Percentiles rank a stretch among this genome's conserved stretches.
Evolutionary conservation across 768 basidiomycete species (phyloP).

Genomic region (Boletellus ananas): DNA sequence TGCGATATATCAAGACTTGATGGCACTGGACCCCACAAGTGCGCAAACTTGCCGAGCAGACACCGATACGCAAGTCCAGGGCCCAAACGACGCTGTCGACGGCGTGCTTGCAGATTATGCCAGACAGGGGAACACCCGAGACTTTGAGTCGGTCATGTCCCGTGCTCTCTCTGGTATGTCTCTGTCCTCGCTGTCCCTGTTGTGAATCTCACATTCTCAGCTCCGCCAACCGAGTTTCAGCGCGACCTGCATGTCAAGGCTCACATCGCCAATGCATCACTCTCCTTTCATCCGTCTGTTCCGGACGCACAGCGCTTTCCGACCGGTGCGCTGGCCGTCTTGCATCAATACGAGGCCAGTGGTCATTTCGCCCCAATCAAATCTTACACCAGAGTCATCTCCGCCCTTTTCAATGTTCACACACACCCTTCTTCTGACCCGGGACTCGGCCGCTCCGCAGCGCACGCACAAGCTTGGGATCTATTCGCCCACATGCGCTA

Average conservation of each 20-base stretch:
- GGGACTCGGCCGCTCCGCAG: slow-evolving; percentile 37
- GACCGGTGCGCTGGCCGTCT: slow-evolving; percentile 55
- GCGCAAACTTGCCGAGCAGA: neutral
- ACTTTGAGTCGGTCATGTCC: slow-evolving; percentile 44
- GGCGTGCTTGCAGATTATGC: slow-evolving; percentile 50
- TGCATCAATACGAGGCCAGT: slow-evolving; percentile 70
- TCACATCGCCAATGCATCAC: slow-evolving; percentile 38
- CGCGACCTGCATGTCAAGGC: slow-evolving; percentile 72
- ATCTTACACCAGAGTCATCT: slow-evolving; percentile 70
- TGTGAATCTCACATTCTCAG: slow-evolving; percentile 15
- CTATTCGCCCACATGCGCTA: slow-evolving; percentile 96
- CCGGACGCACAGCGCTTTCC: slow-evolving; percentile 43
- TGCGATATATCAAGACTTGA: slow-evolving; percentile 40
- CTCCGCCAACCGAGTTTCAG: slow-evolving; percentile 48
- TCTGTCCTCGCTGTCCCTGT: neutral
- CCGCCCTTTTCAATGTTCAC: slow-evolving; percentile 48
- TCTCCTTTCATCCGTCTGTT: slow-evolving; percentile 5
- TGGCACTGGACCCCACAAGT: slow-evolving; percentile 21
- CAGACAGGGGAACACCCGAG: slow-evolving; percentile 39
- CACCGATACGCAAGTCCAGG: slow-evolving; percentile 19
- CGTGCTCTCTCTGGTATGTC: slow-evolving; percentile 43
- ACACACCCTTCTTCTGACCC: slow-evolving; percentile 24
- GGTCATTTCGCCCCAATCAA: slow-evolving; percentile 63
- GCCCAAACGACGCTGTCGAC: slow-evolving; percentile 44
- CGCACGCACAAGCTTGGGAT: slow-evolving; percentile 85